Conservation (phyloP, 2,329 filamentous ascomycete genomes). For the Colletotrichum lini region DNA sequence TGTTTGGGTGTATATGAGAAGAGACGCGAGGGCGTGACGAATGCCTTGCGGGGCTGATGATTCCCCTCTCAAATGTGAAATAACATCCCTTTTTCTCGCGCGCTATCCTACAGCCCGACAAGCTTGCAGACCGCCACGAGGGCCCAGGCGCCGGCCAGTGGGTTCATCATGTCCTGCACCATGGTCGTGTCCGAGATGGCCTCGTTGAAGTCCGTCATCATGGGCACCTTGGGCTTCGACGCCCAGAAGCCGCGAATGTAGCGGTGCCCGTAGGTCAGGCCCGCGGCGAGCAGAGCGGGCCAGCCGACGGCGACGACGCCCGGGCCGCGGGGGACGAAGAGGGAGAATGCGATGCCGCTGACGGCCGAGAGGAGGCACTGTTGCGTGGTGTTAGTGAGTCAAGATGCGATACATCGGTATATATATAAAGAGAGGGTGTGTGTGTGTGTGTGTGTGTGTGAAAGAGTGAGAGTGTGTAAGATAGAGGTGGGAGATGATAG, state of each 20-base stretch:
- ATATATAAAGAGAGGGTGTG: too few species aligned
- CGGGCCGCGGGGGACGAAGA: slow-evolving; percentile 36
- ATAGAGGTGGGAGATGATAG: too few species aligned
- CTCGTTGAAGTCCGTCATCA: slow-evolving; percentile 50
- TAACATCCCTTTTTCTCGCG: too few species aligned
- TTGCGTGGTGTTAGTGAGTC: neutral
- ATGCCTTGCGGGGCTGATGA: too few species aligned
- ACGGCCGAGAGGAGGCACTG: slow-evolving; percentile 45
- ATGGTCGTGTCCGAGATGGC: slow-evolving; percentile 47
- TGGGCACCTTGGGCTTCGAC: slow-evolving; percentile 48
- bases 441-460: too few species aligned
- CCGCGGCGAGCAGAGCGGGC: slow-evolving; percentile 44
- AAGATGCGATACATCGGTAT: too few species aligned
- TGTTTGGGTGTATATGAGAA: slow-evolving; percentile 50
- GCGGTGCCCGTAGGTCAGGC: slow-evolving; percentile 38
- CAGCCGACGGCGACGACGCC: slow-evolving; percentile 40
- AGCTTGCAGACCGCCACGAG: slow-evolving; percentile 45
- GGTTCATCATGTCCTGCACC: slow-evolving; percentile 43
- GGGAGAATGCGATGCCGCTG: slow-evolving; percentile 40
- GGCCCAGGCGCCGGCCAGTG: slow-evolving; percentile 44
- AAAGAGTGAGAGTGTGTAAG: too few species aligned
- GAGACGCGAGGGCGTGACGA: slow-evolving; percentile 40
- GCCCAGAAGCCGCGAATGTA: slow-evolving; percentile 51
- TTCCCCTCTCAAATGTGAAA: too few species aligned
- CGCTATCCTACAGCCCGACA: slow-evolving; percentile 34